Evolutionary conservation across 2,329 filamentous ascomycete genomes (phyloP).

Genomic region (Ceratocystis harringtonii): DNA sequence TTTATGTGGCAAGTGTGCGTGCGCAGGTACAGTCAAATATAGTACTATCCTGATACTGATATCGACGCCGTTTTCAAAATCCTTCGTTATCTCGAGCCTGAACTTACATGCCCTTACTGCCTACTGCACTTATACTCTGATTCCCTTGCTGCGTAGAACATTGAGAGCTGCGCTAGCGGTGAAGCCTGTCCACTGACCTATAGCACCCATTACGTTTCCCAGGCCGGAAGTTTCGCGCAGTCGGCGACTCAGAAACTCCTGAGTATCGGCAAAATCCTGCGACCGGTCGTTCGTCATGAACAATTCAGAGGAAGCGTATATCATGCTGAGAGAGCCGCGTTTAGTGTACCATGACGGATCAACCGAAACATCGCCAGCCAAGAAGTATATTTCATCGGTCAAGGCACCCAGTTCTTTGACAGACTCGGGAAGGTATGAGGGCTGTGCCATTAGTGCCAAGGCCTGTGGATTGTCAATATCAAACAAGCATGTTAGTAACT

Average conservation of each 20-base stretch:
- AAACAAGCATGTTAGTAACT: background rate
- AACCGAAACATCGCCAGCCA: constrained; percentile 67
- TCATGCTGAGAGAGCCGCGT: constrained; percentile 39
- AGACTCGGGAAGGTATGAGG: constrained; percentile 59
- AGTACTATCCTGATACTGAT: no score
- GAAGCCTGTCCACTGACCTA: constrained; percentile 70
- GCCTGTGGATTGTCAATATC: constrained; percentile 38
- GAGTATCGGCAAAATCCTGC: constrained; percentile 58
- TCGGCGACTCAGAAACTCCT: constrained; percentile 61
- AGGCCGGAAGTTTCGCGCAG: constrained; percentile 53
- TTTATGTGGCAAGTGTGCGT: no score
- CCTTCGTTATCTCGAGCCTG: no score
- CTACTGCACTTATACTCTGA: constrained; percentile 46
- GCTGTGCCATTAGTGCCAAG: constrained; percentile 77
- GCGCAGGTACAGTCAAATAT: no score
- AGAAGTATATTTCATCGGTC: constrained; percentile 83
- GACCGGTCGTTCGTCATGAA: constrained; percentile 88
- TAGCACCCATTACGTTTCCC: constrained; percentile 44
- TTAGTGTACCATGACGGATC: constrained; percentile 77
- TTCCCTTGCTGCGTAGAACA: constrained; percentile 72
- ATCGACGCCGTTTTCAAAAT: no score
- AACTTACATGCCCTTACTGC: background rate
- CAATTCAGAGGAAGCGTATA: constrained; percentile 62
- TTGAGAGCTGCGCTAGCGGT: constrained; percentile 65
- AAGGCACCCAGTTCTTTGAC: constrained; percentile 65